A percentile compares a stretch with the other conserved stretches of the same genome.
Evolutionary conservation across 129 eudicot genomes (phyloP).

Genomic region (Solidago caesia): DNA sequence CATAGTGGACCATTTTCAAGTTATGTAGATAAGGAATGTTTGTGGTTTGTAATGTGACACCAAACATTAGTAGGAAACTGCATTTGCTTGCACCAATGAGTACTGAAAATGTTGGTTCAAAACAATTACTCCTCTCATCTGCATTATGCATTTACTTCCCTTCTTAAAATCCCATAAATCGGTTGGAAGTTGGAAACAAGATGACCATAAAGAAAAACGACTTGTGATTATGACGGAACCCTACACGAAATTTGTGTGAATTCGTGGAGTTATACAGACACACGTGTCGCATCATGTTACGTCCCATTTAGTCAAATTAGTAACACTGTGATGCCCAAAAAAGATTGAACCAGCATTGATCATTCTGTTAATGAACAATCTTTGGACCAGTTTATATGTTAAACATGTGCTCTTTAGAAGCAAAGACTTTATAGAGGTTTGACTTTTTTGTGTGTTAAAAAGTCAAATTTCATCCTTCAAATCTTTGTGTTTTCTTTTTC

Average conservation of each 20-base stretch:
- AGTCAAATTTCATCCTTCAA: constrained; percentile 22
- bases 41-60: constrained; percentile 26
- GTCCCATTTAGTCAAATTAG: constrained; percentile 24
- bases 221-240: constrained; percentile 21
- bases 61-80: constrained; percentile 9
- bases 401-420: constrained; percentile 20
- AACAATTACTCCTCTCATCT: constrained; percentile 42
- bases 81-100: constrained; percentile 33
- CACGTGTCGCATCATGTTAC: constrained; percentile 6
- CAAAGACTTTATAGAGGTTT: constrained; percentile 5
- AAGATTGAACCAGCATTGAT: constrained; percentile 14
- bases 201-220: constrained; percentile 24
- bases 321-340: not conserved
- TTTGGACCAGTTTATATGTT: constrained; percentile 10
- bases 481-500: constrained; percentile 16
- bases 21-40: constrained; percentile 1
- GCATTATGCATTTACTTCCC: constrained; percentile 38
- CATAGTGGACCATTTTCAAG: not conserved
- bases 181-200: constrained; percentile 34
- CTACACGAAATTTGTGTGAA: constrained; percentile 29
- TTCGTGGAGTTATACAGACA: constrained; percentile 24
- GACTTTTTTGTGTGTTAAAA: constrained; percentile 15
- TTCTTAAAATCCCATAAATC: constrained; percentile 32
- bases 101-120: constrained; percentile 36
- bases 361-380: constrained; percentile 6